Evolutionary conservation across 179 eudicot species (phyloP).

Genomic region (Patellifolia procumbens): DNA sequence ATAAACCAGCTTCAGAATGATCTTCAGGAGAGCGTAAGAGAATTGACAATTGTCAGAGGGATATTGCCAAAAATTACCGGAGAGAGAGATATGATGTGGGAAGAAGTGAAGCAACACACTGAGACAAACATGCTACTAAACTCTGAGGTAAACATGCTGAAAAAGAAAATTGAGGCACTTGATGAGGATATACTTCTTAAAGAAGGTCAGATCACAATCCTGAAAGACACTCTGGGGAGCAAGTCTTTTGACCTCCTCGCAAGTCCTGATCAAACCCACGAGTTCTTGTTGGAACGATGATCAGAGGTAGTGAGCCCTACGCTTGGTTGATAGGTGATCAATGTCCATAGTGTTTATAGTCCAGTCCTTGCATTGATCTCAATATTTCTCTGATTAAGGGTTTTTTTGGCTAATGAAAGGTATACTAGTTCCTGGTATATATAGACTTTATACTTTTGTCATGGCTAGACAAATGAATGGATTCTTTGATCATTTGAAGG

Average conservation of each 20-base stretch:
- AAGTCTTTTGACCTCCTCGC: constrained; percentile 74
- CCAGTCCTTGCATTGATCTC: not conserved
- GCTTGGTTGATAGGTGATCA: constrained; percentile 16
- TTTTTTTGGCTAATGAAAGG: constrained; percentile 7
- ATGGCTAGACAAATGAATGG: not conserved
- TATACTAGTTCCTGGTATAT: not conserved
- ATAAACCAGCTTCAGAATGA: constrained; percentile 52
- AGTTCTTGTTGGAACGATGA: constrained; percentile 36
- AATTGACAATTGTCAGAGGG: constrained; percentile 48
- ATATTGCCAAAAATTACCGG: constrained; percentile 70
- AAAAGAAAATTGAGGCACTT: constrained; percentile 74
- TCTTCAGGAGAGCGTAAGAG: constrained; percentile 69
- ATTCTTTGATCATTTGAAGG: not conserved
- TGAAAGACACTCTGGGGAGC: constrained; percentile 60
- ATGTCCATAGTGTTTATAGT: constrained; percentile 28
- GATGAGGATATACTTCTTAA: constrained; percentile 86
- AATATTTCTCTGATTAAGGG: not conserved
- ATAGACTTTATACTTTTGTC: not conserved
- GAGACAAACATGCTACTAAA: constrained; percentile 79
- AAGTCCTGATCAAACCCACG: constrained; percentile 39
- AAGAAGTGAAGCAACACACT: constrained; percentile 66
- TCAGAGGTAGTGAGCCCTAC: not conserved
- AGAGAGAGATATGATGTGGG: constrained; percentile 88
- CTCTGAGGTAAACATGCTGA: constrained; percentile 60
- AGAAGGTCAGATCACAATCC: constrained; percentile 89